Conservation (phyloP, 2,329 filamentous ascomycete species). For the Penicillium vulpinum region DNA sequence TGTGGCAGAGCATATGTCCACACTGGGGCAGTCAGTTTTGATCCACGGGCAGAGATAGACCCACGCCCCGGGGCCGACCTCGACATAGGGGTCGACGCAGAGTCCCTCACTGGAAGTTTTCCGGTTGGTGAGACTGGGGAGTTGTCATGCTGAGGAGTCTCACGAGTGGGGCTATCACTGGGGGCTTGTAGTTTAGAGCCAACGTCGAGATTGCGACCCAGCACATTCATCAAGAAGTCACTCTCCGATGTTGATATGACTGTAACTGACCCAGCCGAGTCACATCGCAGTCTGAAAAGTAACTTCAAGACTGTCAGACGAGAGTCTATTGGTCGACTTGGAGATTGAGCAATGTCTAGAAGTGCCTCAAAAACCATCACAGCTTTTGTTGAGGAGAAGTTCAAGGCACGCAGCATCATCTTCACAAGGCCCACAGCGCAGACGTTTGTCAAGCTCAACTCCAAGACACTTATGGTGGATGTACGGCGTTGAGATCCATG, state of each 20-base stretch:
- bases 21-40: constrained; percentile 46
- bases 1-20: constrained; percentile 60
- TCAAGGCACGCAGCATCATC: constrained; percentile 74
- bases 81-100: constrained; percentile 28
- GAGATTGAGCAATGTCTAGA: constrained; percentile 62
- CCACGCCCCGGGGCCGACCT: constrained; percentile 35
- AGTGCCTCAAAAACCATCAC: constrained; percentile 63
- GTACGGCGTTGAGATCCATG: constrained; percentile 32
- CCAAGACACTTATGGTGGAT: constrained; percentile 32
- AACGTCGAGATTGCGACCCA: constrained; percentile 64
- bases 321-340: constrained; percentile 64
- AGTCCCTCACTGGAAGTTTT: constrained; percentile 36
- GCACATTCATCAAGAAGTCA: constrained; percentile 67
- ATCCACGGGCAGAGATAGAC: constrained; percentile 34
- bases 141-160: constrained; percentile 41
- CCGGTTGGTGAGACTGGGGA: constrained; percentile 25
- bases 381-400: constrained; percentile 64
- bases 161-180: constrained; percentile 43
- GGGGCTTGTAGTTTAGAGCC: constrained; percentile 45
- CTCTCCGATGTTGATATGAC: constrained; percentile 70
- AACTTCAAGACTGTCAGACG: constrained; percentile 74
- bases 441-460: constrained; percentile 56
- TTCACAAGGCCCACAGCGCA: constrained; percentile 69
- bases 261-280: constrained; percentile 75
- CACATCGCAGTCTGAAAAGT: constrained; percentile 78